Conservation (phyloP, 345 rosid species). For the Eucalyptus regnans region DNA sequence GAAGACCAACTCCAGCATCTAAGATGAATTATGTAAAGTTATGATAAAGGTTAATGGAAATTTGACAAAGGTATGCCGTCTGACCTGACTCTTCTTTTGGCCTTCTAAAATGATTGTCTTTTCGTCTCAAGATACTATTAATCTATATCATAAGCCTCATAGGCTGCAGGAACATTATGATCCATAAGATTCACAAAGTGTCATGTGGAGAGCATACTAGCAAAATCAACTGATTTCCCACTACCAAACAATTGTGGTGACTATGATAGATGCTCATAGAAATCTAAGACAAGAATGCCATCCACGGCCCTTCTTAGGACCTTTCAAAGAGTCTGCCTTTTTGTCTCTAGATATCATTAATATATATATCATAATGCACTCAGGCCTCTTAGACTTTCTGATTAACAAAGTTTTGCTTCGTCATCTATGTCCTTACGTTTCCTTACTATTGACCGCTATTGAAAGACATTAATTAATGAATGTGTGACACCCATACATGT, state of each 20-base stretch:
- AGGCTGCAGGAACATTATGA: neutral
- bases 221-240: neutral
- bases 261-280: neutral
- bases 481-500: neutral
- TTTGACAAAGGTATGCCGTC: neutral
- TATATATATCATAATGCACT: neutral
- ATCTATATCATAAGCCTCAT: neutral
- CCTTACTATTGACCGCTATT: neutral
- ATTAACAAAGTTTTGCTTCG: neutral
- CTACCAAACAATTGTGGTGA: neutral
- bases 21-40: neutral
- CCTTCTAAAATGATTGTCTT: neutral
- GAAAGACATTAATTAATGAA: neutral
- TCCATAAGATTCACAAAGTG: neutral
- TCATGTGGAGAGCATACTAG: neutral
- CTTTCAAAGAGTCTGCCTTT: neutral
- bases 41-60: neutral
- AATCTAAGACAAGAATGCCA: neutral
- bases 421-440: neutral
- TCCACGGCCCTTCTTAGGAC: neutral
- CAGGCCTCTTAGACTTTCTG: neutral
- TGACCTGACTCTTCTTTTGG: neutral
- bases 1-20: neutral
- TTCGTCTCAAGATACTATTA: neutral
- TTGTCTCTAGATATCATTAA: neutral